Evolutionary conservation across 176 grass and related monocot species (phyloP).

Genomic region (Secale cereale): DNA sequence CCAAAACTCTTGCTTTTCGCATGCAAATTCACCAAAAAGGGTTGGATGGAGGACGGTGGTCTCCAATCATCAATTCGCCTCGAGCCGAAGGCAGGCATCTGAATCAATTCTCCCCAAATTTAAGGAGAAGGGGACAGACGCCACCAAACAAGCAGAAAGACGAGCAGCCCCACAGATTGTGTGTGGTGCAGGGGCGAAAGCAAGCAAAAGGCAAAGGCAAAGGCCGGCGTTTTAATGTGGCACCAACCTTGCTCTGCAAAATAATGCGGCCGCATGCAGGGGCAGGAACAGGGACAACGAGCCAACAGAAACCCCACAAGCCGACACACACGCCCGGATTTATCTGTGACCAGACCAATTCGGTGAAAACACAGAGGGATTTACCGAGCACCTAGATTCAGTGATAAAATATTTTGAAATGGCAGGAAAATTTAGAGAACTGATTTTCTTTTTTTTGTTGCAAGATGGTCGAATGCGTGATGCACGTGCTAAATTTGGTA

Average conservation of each 20-base stretch:
- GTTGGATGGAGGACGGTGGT: neutral
- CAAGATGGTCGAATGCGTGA: no score
- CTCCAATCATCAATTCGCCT: neutral
- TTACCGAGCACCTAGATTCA: no score
- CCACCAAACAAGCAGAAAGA: neutral
- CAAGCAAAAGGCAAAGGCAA: neutral
- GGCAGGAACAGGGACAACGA: neutral
- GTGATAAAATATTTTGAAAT: no score
- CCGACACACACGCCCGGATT: neutral
- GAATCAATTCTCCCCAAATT: neutral
- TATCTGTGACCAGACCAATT: no score
- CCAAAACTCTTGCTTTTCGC: neutral
- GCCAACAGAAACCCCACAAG: constrained; percentile 38
- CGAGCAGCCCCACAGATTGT: neutral
- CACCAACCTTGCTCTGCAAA: constrained; percentile 20
- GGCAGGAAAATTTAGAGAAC: no score
- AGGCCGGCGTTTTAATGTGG: neutral
- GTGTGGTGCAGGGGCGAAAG: neutral
- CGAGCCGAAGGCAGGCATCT: neutral
- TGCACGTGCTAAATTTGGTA: no score
- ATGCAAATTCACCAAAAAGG: neutral
- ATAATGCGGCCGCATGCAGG: constrained; percentile 14
- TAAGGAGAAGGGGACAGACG: neutral
- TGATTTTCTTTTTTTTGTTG: no score
- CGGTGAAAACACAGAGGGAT: no score